Percentiles rank a stretch among this genome's conserved stretches.
Conservation (phyloP, 169 alveolate species). For the Blepharisma undulans region DNA sequence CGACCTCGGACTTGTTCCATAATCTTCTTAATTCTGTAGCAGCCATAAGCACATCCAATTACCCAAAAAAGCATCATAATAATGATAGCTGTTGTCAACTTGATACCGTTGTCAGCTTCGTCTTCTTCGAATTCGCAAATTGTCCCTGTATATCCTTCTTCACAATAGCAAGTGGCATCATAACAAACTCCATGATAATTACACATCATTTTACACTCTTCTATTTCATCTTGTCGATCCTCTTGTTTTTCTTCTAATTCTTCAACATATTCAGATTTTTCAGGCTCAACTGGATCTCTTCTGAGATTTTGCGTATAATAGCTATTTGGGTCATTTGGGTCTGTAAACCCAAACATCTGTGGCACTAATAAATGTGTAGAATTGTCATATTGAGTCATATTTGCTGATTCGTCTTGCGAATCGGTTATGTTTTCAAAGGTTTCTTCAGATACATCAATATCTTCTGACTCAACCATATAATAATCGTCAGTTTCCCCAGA, state of each 20-base stretch:
- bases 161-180: constrained; percentile 32
- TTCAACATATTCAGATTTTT: neutral
- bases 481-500: neutral
- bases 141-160: constrained; percentile 38
- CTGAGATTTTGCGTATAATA: constrained; percentile 9
- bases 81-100: neutral
- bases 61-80: neutral
- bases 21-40: neutral
- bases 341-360: constrained; percentile 36
- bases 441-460: neutral
- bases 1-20: neutral
- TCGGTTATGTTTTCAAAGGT: neutral
- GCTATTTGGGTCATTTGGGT: constrained; percentile 19
- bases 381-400: neutral
- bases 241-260: constrained; percentile 26
- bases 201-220: neutral
- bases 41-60: neutral
- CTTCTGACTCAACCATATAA: neutral
- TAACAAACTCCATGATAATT: constrained; percentile 27
- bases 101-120: constrained; percentile 1
- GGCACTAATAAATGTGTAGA: constrained; percentile 25
- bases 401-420: constrained; percentile 1
- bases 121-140: constrained; percentile 21
- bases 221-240: constrained; percentile 8
- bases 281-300: neutral